These are phyloP conservation scores for Asterophora parasitica DNA, from an alignment of 768 basidiomycete species.

Conservation along the genomic window DNA sequence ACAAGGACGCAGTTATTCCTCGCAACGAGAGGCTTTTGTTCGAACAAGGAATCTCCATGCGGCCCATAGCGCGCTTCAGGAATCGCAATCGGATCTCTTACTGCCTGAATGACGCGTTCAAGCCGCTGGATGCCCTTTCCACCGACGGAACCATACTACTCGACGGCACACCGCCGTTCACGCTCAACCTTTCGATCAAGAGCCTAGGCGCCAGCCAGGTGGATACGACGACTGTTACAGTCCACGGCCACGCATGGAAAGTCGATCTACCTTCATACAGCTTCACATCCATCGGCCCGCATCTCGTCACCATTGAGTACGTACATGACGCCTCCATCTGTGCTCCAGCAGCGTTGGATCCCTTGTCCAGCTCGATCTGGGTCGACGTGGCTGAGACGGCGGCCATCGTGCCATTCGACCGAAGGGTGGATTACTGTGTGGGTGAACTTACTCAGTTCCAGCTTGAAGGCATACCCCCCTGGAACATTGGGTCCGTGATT, in stretches of 20 bases:
- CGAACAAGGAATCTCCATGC: constrained; percentile 78
- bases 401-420: constrained; percentile 80
- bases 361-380: constrained; percentile 60
- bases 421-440: constrained; percentile 78
- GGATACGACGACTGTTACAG: constrained; percentile 50
- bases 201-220: constrained; percentile 70
- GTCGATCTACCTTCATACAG: constrained; percentile 63
- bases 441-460: constrained; percentile 90
- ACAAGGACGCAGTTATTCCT: constrained; percentile 58
- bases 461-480: constrained; percentile 90
- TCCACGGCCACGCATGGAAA: constrained; percentile 56
- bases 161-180: constrained; percentile 85
- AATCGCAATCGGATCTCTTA: constrained; percentile 61
- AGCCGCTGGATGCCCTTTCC: constrained; percentile 45
- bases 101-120: constrained; percentile 69
- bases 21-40: constrained; percentile 67
- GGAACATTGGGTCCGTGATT: constrained; percentile 71
- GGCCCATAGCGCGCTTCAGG: constrained; percentile 79
- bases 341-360: constrained; percentile 65
- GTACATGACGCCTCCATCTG: constrained; percentile 81
- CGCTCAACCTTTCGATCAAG: constrained; percentile 66
- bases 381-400: constrained; percentile 97
- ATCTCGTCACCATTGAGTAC: constrained; percentile 73
- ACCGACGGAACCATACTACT: constrained; percentile 63
- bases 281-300: constrained; percentile 77